These are phyloP conservation scores for Bipolaris zeicola DNA, from an alignment of 2,329 filamentous ascomycete genomes.

Conservation along the genomic window DNA sequence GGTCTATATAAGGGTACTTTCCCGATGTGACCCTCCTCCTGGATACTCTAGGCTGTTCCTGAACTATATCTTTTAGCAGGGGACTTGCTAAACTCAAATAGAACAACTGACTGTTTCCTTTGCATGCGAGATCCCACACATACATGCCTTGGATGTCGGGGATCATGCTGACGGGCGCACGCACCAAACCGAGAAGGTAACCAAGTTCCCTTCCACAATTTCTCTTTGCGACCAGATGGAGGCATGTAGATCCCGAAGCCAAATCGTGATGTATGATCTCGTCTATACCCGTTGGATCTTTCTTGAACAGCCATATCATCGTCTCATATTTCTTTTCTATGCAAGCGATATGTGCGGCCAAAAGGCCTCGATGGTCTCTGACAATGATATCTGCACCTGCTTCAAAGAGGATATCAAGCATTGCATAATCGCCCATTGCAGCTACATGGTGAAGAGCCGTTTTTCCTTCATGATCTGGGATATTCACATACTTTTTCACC, in stretches of 20 bases:
- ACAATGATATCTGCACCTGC: neutral
- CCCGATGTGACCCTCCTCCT: no score
- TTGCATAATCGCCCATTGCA: neutral
- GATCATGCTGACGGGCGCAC: no score
- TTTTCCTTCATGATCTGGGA: neutral
- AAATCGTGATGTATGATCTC: neutral
- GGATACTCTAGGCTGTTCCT: no score
- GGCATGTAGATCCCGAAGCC: neutral
- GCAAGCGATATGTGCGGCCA: neutral
- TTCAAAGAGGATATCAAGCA: neutral
- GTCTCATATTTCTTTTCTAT: neutral
- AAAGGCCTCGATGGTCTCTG: neutral
- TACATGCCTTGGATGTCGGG: no score
- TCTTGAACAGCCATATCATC: neutral
- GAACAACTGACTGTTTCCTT: no score
- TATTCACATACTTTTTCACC: neutral
- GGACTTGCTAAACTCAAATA: no score
- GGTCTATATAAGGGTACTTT: no score
- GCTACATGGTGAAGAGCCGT: neutral
- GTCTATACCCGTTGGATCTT: neutral
- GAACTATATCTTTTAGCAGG: no score
- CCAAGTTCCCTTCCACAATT: neutral
- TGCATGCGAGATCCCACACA: neutral
- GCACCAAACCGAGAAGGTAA: neutral
- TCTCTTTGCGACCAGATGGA: neutral